phyloP scores from a whole-genome alignment of 164 flowering plant species.

The Taxillus chinensis region DNA sequence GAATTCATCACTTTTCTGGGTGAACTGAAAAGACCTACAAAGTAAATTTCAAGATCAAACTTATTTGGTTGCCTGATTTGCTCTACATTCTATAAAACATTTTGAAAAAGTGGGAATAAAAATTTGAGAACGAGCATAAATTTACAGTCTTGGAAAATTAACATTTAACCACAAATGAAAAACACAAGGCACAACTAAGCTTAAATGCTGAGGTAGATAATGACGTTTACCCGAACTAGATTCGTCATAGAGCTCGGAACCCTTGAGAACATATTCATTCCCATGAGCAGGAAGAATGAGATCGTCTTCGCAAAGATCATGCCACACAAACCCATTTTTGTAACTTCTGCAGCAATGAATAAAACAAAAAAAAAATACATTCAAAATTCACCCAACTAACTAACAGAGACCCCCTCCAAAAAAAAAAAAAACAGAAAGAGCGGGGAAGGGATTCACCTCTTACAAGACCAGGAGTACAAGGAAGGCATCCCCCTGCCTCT shows the following conservation, averaged over 20 bases:
- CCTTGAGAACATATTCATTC: constrained; percentile 87
- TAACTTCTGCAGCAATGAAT: constrained; percentile 53
- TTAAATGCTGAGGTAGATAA: too few species aligned
- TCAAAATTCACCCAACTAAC: too few species aligned
- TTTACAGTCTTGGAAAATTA: too few species aligned
- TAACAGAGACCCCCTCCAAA: too few species aligned
- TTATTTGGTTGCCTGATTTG: background rate
- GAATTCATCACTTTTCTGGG: constrained; percentile 25
- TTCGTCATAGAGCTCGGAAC: constrained; percentile 85
- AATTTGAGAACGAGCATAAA: background rate
- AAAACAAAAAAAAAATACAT: constrained; percentile 1
- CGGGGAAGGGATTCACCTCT: constrained; percentile 42
- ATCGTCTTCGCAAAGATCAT: constrained; percentile 82
- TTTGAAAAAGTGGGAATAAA: background rate
- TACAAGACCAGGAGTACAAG: constrained; percentile 91
- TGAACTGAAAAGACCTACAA: constrained; percentile 41
- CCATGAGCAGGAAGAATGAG: constrained; percentile 80
- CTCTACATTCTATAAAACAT: background rate
- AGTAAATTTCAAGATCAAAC: constrained; percentile 2
- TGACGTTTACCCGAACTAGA: constrained; percentile 44
- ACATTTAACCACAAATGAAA: too few species aligned
- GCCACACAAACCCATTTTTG: constrained; percentile 96
- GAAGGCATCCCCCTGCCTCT: constrained; percentile 93
- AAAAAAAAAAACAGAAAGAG: too few species aligned
- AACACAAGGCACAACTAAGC: too few species aligned